Evolutionary conservation across 768 basidiomycete species (phyloP), one percentile per base, ranked within the genome.

Genomic region (Lentinula sp.): DNA sequence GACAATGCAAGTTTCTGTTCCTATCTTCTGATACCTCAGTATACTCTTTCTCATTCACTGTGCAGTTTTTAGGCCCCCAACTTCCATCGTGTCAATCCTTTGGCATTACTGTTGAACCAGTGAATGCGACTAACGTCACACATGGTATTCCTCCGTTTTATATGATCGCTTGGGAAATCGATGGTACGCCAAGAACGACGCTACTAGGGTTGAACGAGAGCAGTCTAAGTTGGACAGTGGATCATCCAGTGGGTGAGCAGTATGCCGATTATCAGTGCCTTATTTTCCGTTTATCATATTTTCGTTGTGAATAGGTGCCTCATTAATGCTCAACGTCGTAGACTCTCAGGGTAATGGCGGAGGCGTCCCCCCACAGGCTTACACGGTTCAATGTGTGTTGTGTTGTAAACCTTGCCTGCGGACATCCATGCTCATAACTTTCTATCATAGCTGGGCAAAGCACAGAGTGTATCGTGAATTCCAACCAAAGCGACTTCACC

Each of bases 341-440:
- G 77, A 81, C 64, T 67, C 76, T 1, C 60, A 69, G 6, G 74
- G 74, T 5, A 72, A 67, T n/a, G 70, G 74, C 1, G 75, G 74
- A 0, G 77, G 74, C 7, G 63, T 77, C 28, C 64, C 71, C 6
- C 66, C 70, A 2, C 35, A 59, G 4, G 50, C 70, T 33, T 75
- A 66, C 60, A 73, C 70, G 6, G 71, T 79, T 18, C 63, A 63
- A 35, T 55, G 79, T 79, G 61, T 55, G 75, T 23, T 79, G 61
- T 55, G 75, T 23, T 41, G 42, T 6, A 33, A 33, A n/a, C 16
- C 53, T 45, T 60, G 7, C 59, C 16, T 32, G 32, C 18, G 13
- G 16, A 3, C 6, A 8, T 6, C 20, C 18, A 4, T 37, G 6
- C 9, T 42, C 49, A 39, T 16, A 15, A 33, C n/a, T 16, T 58